phyloP scores from a whole-genome alignment of 495 filamentous ascomycete genomes.

The Podospora tetraspora region DNA sequence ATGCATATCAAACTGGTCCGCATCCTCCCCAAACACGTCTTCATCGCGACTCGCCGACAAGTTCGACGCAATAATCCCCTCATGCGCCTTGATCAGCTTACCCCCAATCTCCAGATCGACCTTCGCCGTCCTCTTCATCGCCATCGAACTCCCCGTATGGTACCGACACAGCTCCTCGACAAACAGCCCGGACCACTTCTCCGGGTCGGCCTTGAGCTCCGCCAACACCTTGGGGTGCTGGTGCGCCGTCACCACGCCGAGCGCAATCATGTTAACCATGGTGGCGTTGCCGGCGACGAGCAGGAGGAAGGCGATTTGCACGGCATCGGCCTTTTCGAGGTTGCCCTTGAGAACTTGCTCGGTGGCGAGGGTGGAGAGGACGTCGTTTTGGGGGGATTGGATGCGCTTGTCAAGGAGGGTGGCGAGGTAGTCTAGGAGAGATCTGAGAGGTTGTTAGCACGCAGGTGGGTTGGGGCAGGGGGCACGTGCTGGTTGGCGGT shows the following conservation, averaged over 20 bases:
- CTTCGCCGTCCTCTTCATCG: constrained; percentile 40
- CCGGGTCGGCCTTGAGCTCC: constrained; percentile 35
- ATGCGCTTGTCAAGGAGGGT: constrained; percentile 35
- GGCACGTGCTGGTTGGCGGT: constrained; percentile 30
- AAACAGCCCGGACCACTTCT: constrained; percentile 24
- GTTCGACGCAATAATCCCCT: constrained; percentile 45
- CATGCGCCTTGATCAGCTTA: constrained; percentile 34
- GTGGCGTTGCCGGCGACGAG: constrained; percentile 46
- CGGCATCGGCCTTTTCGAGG: constrained; percentile 34
- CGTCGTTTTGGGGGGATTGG: constrained; percentile 33
- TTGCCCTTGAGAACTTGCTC: constrained; percentile 37
- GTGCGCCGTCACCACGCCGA: constrained; percentile 39
- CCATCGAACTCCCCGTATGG: constrained; percentile 42
- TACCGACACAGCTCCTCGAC: constrained; percentile 45
- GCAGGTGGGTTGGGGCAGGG: background rate
- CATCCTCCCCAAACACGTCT: constrained; percentile 32
- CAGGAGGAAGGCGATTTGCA: constrained; percentile 42
- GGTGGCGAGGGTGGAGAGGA: constrained; percentile 39
- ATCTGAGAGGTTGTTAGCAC: constrained; percentile 18
- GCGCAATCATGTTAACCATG: constrained; percentile 45
- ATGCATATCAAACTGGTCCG: constrained; percentile 41
- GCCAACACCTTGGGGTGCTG: constrained; percentile 35
- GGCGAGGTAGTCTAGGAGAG: constrained; percentile 37
- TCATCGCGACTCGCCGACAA: constrained; percentile 46
- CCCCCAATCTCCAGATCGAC: constrained; percentile 41